phyloP scores from a whole-genome alignment of 2,329 filamentous ascomycete species.

The Exutisphaerella laricina region DNA sequence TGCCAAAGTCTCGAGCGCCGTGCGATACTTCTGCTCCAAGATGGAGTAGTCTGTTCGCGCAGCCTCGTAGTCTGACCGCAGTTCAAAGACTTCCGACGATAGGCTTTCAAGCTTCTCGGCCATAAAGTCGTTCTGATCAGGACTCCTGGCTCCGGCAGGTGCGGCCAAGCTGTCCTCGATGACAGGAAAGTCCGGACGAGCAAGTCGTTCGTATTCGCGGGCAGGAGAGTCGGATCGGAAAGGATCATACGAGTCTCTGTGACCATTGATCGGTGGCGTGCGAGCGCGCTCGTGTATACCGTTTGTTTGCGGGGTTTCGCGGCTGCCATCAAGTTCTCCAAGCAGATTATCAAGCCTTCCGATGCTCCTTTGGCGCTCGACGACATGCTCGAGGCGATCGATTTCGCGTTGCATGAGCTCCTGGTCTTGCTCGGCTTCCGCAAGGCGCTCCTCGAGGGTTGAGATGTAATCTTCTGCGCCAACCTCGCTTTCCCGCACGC shows the following conservation, averaged over 20 bases:
- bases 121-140: slow-evolving; percentile 77
- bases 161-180: slow-evolving; percentile 7
- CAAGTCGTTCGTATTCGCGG: slow-evolving; percentile 19
- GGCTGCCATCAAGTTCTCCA: slow-evolving; percentile 67
- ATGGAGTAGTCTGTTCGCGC: slow-evolving; percentile 75
- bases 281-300: slow-evolving; percentile 14
- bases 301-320: slow-evolving; percentile 13
- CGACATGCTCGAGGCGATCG: slow-evolving; percentile 85
- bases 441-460: slow-evolving; percentile 87
- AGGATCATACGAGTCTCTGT: slow-evolving; percentile 23
- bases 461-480: slow-evolving; percentile 96
- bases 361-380: slow-evolving; percentile 90
- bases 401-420: slow-evolving; percentile 97
- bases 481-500: slow-evolving; percentile 82
- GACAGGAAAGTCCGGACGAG: slow-evolving; percentile 11
- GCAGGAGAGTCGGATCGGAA: slow-evolving; percentile 17
- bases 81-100: slow-evolving; percentile 83
- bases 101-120: slow-evolving; percentile 89
- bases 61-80: slow-evolving; percentile 83
- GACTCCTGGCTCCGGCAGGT: slow-evolving; percentile 52
- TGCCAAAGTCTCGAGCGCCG: slow-evolving; percentile 73
- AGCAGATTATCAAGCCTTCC: slow-evolving; percentile 91
- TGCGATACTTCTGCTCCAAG: slow-evolving; percentile 84
- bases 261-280: slow-evolving; percentile 20
- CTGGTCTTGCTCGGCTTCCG: slow-evolving; percentile 91